These are phyloP conservation scores for Tylopilus balloui DNA, from an alignment of 768 basidiomycete genomes.

Conservation along the genomic window DNA sequence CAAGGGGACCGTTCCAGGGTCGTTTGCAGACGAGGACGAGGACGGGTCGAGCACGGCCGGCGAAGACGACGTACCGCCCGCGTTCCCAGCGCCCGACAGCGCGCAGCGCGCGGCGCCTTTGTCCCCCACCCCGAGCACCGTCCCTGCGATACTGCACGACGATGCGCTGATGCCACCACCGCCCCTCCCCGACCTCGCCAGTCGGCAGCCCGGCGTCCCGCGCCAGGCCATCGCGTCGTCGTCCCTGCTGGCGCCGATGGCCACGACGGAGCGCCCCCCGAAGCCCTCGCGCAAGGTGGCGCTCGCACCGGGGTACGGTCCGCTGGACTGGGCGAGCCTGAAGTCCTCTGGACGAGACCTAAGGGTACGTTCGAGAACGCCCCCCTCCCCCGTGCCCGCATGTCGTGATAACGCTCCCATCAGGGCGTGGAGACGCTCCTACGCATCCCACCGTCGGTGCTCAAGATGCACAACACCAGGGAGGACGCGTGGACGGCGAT, in stretches of 20 bases:
- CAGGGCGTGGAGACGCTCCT: constrained; percentile 68
- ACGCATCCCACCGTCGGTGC: constrained; percentile 70
- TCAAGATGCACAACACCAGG: constrained; percentile 75
- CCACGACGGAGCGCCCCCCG: constrained; percentile 55
- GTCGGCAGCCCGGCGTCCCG: constrained; percentile 31
- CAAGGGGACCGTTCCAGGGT: constrained; percentile 17
- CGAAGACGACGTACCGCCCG: constrained; percentile 61
- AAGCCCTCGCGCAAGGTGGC: constrained; percentile 77
- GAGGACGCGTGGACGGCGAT: constrained; percentile 93
- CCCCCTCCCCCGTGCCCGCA: constrained; percentile 1
- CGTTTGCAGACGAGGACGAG: constrained; percentile 30
- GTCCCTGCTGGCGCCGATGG: constrained; percentile 52
- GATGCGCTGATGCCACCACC: constrained; percentile 51
- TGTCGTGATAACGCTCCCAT: no score
- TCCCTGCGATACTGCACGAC: constrained; percentile 40
- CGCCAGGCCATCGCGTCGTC: constrained; percentile 32
- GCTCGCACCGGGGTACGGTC: constrained; percentile 85
- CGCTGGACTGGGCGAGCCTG: constrained; percentile 90
- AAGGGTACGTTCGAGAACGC: constrained; percentile 58
- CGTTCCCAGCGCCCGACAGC: constrained; percentile 69
- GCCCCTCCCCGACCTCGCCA: constrained; percentile 40
- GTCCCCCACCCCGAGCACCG: neutral
- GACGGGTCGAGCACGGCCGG: constrained; percentile 38
- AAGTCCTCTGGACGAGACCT: constrained; percentile 80
- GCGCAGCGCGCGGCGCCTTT: constrained; percentile 54